A percentile compares a stretch with the other conserved stretches of the same genome.
Evolutionary conservation across 2,329 filamentous ascomycete species (phyloP).

Genomic region (Ophiostoma tasmaniense): DNA sequence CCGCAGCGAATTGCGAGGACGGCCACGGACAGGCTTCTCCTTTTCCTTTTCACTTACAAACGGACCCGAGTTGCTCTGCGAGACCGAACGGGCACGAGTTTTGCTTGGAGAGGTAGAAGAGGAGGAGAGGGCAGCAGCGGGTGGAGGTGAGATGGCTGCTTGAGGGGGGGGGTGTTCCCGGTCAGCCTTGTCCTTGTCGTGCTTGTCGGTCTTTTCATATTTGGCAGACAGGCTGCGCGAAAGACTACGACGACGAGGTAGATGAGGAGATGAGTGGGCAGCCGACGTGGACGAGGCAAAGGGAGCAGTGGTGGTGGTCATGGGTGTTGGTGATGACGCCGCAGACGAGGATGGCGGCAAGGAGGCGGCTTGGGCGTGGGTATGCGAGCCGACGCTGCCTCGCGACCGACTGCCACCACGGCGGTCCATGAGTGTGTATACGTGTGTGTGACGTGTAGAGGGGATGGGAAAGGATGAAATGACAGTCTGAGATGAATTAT

Average conservation of each 20-base stretch:
- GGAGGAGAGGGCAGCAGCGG: not conserved
- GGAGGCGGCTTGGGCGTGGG: not conserved
- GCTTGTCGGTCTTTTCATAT: not conserved
- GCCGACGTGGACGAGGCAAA: slow-evolving; percentile 20
- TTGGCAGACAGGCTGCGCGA: not conserved
- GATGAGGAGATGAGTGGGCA: slow-evolving; percentile 21
- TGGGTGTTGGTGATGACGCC: not conserved
- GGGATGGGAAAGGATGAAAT: not conserved
- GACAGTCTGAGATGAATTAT: not conserved
- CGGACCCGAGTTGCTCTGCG: not conserved
- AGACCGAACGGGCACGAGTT: not conserved
- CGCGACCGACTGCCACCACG: slow-evolving; percentile 22
- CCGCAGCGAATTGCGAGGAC: slow-evolving; percentile 13
- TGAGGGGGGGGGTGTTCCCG: not conserved
- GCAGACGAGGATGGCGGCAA: slow-evolving; percentile 3
- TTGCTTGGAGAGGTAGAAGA: not conserved
- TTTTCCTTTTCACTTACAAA: not conserved
- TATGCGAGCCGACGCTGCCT: slow-evolving; percentile 14
- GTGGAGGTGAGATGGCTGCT: slow-evolving; percentile 1
- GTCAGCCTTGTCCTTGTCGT: slow-evolving; percentile 8
- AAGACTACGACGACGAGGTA: not conserved
- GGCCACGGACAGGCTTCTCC: slow-evolving; percentile 10
- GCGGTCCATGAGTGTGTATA: slow-evolving; percentile 18
- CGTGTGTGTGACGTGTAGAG: not conserved
- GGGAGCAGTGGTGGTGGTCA: not conserved